Base-by-base conservation (phyloP, 805 yeast genomes). In the Teunomyces stri region DNA sequence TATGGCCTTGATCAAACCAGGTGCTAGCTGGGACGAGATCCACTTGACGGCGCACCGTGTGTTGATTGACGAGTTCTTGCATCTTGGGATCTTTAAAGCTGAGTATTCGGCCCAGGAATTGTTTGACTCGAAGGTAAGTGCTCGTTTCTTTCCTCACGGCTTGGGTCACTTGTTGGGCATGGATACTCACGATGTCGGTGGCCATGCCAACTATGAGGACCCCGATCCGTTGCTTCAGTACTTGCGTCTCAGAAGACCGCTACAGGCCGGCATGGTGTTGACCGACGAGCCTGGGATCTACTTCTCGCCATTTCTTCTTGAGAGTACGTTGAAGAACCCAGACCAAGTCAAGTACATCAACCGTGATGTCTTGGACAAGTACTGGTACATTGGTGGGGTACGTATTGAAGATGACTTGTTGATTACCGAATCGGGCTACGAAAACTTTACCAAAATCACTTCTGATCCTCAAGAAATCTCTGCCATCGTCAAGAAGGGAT, bases 121-220 rank as follows among this genome's bases (percentile, higher is more conserved):
- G 29, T 82, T 80, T 50, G 76, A 80, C 1, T 79, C 95, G 43
- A 78, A 83, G 48, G 81, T 85, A 4, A 81, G 95, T 3, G 85
- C 84, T 4, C 80, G 86, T 18, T 92, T 92, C 68, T 89, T 84
- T 66, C 99, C 99, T 2, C 99, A 94, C 61, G 99, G 99, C 0
- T 72, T 94, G 48, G 99, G 99, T 11, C 99, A 92, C 62, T 73
- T 89, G 60, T 69, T 92, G 35, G 99, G 99, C 20, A 76, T 92
- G 85, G 97, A 92, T 62, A 90, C 96, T 3, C 99, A 94, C 65
- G 99, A 92, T 67, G 95, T 89, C 41, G 98, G 89, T 36, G 98
- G 99, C 1, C 61, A 76, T 52, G 82, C 98, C 12, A 83, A 92
- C 65, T 91, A 91, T 63, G 80, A 83, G 3, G 99, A 92, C 63